A percentile compares a stretch with the other conserved stretches of the same genome.
phyloP scores from a whole-genome alignment of 768 basidiomycete genomes.

The Suillus subaureus region DNA sequence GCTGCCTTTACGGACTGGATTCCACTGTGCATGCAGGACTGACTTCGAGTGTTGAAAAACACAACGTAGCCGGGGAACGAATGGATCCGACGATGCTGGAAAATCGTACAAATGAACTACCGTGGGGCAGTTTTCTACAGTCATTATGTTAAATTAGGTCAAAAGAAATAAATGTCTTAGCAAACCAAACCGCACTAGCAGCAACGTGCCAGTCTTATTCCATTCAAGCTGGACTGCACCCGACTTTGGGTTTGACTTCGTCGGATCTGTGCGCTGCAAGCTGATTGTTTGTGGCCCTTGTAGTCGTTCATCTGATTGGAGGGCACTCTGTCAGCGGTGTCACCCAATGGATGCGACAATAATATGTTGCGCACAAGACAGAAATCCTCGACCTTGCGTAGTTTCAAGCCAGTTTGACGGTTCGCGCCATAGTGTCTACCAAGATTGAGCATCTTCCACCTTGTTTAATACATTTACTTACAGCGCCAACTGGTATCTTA shows the following conservation, averaged over 20 bases:
- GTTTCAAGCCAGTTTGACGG: conserved; percentile 82
- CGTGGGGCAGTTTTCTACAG: conserved; percentile 61
- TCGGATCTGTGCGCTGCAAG: conserved; percentile 53
- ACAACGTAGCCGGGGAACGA: conserved; percentile 61
- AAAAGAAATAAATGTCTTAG: background rate
- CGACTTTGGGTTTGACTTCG: conserved; percentile 64
- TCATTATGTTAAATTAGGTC: conserved; percentile 12
- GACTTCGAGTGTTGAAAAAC: conserved; percentile 68
- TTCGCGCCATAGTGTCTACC: conserved; percentile 83
- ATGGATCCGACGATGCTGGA: conserved; percentile 58
- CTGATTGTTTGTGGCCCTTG: conserved; percentile 56
- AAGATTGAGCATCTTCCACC: conserved; percentile 1
- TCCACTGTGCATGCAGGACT: conserved; percentile 76
- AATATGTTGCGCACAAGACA: conserved; percentile 63
- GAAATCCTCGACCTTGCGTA: conserved; percentile 82
- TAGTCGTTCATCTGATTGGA: conserved; percentile 60
- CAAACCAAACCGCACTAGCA: conserved; percentile 76
- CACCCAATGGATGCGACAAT: background rate
- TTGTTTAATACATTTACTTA: conserved; percentile 37
- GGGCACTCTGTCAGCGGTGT: conserved; percentile 5
- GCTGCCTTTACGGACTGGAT: conserved; percentile 76
- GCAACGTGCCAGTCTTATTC: conserved; percentile 73
- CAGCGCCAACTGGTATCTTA: conserved; percentile 57
- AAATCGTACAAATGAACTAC: conserved; percentile 74
- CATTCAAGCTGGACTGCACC: conserved; percentile 78